Evolutionary conservation across 2,329 filamentous ascomycete genomes (phyloP).

Genomic region (Elsinoe arachidis): DNA sequence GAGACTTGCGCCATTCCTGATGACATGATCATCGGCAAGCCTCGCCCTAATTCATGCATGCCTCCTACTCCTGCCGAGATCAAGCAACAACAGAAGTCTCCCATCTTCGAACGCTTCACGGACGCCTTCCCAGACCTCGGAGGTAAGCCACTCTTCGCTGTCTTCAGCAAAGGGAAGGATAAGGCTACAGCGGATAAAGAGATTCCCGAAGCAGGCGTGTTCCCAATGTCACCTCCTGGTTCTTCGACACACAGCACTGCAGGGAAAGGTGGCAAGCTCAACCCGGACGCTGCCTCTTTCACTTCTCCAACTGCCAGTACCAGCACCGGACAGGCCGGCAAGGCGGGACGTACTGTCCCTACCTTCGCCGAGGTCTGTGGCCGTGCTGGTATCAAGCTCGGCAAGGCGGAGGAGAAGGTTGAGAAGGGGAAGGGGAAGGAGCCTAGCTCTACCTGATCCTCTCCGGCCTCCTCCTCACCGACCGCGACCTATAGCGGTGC

Average conservation of each 20-base stretch:
- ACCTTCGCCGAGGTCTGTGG: conserved; percentile 3
- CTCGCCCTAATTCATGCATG: no score
- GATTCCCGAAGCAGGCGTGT: no score
- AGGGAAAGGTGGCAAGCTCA: background rate
- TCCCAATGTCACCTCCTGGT: no score
- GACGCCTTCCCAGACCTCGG: no score
- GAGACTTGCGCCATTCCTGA: no score
- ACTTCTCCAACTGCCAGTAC: background rate
- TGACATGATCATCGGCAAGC: no score
- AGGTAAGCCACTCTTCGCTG: no score
- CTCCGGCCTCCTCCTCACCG: background rate
- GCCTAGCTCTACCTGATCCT: background rate
- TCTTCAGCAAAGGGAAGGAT: no score
- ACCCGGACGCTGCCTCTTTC: background rate
- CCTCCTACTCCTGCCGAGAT: no score
- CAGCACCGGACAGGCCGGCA: background rate
- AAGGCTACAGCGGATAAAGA: no score
- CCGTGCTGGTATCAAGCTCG: background rate
- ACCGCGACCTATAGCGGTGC: background rate
- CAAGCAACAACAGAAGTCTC: no score
- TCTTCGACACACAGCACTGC: background rate
- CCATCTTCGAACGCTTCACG: no score
- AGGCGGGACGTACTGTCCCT: background rate
- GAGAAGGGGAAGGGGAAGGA: background rate
- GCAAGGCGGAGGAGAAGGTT: background rate